phyloP scores from a whole-genome alignment of 345 rosid species.

The Trapa bicornis region DNA sequence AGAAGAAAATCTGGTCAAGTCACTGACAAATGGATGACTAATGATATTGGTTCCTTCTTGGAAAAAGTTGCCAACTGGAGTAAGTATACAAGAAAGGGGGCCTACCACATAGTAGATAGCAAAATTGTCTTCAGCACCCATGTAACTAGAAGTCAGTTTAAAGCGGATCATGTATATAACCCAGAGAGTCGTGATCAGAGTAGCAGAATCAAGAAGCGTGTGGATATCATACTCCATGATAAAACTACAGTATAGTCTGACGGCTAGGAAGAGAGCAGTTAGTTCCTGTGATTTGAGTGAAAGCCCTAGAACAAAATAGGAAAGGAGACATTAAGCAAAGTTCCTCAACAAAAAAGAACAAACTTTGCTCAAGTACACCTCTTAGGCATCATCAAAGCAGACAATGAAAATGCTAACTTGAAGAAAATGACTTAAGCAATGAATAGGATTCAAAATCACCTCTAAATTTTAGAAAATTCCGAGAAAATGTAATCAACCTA shows the following conservation, averaged over 20 bases:
- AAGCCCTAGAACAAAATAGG: background rate
- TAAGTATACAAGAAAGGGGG: background rate
- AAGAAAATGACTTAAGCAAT: background rate
- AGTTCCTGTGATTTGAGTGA: conserved; percentile 6
- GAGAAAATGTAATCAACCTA: no score
- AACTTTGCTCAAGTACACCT: background rate
- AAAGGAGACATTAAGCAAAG: background rate
- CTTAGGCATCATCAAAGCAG: background rate
- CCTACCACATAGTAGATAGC: conserved; percentile 1
- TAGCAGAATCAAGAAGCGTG: conserved; percentile 3
- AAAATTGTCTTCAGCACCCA: conserved; percentile 8
- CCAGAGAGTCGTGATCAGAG: background rate
- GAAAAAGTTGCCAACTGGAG: no score
- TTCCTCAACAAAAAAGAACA: background rate
- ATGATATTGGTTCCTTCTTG: no score
- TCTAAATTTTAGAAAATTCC: background rate
- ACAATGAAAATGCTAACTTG: background rate
- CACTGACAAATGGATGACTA: background rate
- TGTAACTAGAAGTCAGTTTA: background rate
- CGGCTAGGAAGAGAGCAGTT: conserved; percentile 1
- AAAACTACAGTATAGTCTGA: conserved; percentile 2
- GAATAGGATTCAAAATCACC: background rate
- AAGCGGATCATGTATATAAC: conserved; percentile 3
- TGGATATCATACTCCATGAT: conserved; percentile 4
- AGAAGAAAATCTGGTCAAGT: background rate